These are phyloP conservation scores for Leucosporidium scottii DNA, from an alignment of 768 basidiomycete genomes.

Conservation along the genomic window DNA sequence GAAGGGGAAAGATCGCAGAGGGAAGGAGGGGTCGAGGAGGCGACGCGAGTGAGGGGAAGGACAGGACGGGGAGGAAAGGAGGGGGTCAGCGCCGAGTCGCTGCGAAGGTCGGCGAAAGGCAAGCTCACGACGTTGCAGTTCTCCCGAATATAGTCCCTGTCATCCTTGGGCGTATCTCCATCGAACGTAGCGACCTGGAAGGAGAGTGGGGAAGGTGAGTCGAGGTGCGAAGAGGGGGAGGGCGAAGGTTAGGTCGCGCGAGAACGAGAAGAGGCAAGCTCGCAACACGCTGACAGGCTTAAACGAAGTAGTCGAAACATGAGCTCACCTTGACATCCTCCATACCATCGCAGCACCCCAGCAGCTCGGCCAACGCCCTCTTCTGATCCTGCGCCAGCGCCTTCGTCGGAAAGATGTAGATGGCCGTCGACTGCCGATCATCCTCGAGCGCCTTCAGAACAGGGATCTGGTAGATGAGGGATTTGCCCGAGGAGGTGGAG, in stretches of 20 bases:
- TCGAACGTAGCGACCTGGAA: constrained; percentile 69
- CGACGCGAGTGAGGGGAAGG: background rate
- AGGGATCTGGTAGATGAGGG: constrained; percentile 55
- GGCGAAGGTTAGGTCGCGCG: background rate
- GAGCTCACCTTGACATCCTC: constrained; percentile 54
- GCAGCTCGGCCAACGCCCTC: constrained; percentile 59
- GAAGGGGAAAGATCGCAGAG: background rate
- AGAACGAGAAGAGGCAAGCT: background rate
- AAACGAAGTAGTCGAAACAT: no score
- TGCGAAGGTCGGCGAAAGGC: background rate
- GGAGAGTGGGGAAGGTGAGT: background rate
- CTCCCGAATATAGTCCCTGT: constrained; percentile 61
- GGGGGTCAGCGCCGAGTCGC: no score
- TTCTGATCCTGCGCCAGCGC: constrained; percentile 86
- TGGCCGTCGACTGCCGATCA: constrained; percentile 57
- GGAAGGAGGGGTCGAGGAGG: background rate
- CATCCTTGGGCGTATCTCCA: constrained; percentile 73
- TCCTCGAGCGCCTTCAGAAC: constrained; percentile 60
- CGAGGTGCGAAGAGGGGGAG: background rate
- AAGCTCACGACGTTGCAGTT: constrained; percentile 45
- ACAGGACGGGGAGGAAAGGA: no score
- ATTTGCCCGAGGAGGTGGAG: constrained; percentile 62
- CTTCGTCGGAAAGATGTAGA: constrained; percentile 89
- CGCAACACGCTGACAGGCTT: no score
- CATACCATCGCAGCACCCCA: constrained; percentile 57